Base-by-base conservation (phyloP, 495 filamentous ascomycete genomes). In the Aspergillus sclerotioniger region DNA sequence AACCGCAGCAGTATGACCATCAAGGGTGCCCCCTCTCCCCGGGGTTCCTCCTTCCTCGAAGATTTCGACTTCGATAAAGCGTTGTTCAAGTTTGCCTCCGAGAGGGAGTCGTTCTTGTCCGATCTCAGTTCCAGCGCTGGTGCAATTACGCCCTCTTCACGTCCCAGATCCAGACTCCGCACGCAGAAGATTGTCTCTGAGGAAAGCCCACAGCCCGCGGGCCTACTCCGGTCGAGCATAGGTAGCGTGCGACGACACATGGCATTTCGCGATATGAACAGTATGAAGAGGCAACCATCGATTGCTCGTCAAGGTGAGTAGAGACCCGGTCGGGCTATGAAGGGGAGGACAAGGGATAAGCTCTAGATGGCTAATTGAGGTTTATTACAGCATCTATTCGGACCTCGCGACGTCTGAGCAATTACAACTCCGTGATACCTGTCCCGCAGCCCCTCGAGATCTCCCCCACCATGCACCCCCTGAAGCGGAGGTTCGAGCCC, bases 361-460 rank as follows among this genome's bases (percentile, higher is more conserved):
- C 10, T 9, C 21, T 0, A 10, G 13, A 13, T 45, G 19, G 46
- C 51, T 58, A 58, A 57, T 29, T 19, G 3, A 21, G 51, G 6
- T 16, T 28, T 8, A 31, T n/a, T 29, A 25, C 50, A 59, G 61
- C 61, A 6, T 98, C 94, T 29, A 81, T 96, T 61, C 86, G 93
- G 58, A 96, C 90, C 2, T 88, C 92, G 21, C 91, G 86, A 76
- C 80, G 94, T 63, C 76, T 98, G 41, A 97, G 93, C 68, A 96
- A 96, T 66, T 98, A 98, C 70, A 98, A 98, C 68, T 96, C 94
- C 1, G 94, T 98, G 20, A 98, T 98, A 48, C 94, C 94, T 8
- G 87, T 84, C 0, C 94, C 94, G 8, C 89, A 97, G 70, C 94
- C 93, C 21, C 81, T 98, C 51, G 88, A 93, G 61, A 82, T 87